phyloP scores from a whole-genome alignment of 2,329 filamentous ascomycete genomes.

The Penicillium digitatum region DNA sequence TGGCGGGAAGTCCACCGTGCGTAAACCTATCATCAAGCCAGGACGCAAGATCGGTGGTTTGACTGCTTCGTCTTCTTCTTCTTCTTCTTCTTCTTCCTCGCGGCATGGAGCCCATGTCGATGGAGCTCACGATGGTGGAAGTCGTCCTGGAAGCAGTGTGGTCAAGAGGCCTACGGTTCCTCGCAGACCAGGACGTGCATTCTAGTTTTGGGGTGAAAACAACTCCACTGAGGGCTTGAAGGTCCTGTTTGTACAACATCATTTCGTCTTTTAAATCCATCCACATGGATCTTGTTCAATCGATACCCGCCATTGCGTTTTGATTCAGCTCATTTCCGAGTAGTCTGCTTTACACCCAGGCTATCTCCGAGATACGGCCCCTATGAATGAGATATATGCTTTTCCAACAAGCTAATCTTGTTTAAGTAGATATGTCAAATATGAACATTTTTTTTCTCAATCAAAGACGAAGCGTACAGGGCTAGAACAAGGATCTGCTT shows the following conservation, averaged over 20 bases:
- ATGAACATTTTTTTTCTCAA: background rate
- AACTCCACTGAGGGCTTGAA: background rate
- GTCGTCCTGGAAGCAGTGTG: constrained; percentile 33
- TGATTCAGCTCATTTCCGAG: background rate
- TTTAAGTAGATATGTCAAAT: background rate
- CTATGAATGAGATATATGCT: background rate
- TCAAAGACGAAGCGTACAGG: background rate
- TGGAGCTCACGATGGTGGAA: background rate
- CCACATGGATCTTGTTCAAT: constrained; percentile 1
- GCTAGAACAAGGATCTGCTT: background rate
- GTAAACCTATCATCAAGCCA: constrained; percentile 30
- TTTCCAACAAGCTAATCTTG: background rate
- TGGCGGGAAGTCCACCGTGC: constrained; percentile 32
- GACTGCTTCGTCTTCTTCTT: constrained; percentile 27
- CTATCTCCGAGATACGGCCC: too few species aligned
- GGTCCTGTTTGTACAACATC: background rate
- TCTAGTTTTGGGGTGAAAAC: constrained; percentile 16
- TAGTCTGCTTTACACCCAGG: background rate
- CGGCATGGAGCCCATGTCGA: constrained; percentile 19
- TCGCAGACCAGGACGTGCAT: constrained; percentile 36
- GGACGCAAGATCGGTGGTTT: constrained; percentile 31
- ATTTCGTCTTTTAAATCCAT: constrained; percentile 1
- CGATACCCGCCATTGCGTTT: constrained; percentile 11
- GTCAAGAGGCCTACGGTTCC: constrained; percentile 38
- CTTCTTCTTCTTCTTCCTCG: constrained; percentile 24